These are phyloP conservation scores for Orbilia quercus DNA, from an alignment of 2,329 filamentous ascomycete genomes.

Conservation along the genomic window DNA sequence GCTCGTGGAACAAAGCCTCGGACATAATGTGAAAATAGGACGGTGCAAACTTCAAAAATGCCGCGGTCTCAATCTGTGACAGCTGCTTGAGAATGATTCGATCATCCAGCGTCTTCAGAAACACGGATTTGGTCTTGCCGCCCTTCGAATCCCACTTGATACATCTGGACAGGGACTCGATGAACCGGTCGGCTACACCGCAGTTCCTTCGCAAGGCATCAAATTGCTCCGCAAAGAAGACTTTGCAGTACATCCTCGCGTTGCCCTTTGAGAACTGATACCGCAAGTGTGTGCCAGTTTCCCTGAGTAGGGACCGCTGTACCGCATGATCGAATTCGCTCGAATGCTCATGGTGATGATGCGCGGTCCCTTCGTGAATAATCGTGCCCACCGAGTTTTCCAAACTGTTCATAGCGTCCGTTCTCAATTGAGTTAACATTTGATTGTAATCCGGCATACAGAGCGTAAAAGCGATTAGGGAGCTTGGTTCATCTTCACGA, in stretches of 20 bases:
- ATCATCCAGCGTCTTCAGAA: slow-evolving; percentile 95
- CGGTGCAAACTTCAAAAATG: slow-evolving; percentile 93
- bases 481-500: slow-evolving; percentile 95
- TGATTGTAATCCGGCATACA: slow-evolving; percentile 86
- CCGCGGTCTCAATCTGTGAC: slow-evolving; percentile 88
- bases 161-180: slow-evolving; percentile 93
- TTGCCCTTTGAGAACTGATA: slow-evolving; percentile 94
- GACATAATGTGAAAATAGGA: slow-evolving; percentile 98
- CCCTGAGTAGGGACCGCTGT: slow-evolving; percentile 83
- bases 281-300: slow-evolving; percentile 90
- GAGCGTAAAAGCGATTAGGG: slow-evolving; percentile 90
- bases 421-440: slow-evolving; percentile 77
- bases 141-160: slow-evolving; percentile 98
- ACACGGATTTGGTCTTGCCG: slow-evolving; percentile 96
- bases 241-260: slow-evolving; percentile 97
- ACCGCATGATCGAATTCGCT: slow-evolving; percentile 73
- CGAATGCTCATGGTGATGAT: slow-evolving; percentile 57
- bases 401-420: slow-evolving; percentile 61
- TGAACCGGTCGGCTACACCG: slow-evolving; percentile 89
- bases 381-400: slow-evolving; percentile 61
- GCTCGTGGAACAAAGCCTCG: slow-evolving; percentile 91
- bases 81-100: slow-evolving; percentile 92
- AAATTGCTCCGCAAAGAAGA: slow-evolving; percentile 98
- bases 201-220: slow-evolving; percentile 93
- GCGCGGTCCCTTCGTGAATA: slow-evolving; percentile 47